These are phyloP conservation scores for Albatrellus sp. DNA, from an alignment of 1,284 basidiomycete genomes.

Conservation along the genomic window DNA sequence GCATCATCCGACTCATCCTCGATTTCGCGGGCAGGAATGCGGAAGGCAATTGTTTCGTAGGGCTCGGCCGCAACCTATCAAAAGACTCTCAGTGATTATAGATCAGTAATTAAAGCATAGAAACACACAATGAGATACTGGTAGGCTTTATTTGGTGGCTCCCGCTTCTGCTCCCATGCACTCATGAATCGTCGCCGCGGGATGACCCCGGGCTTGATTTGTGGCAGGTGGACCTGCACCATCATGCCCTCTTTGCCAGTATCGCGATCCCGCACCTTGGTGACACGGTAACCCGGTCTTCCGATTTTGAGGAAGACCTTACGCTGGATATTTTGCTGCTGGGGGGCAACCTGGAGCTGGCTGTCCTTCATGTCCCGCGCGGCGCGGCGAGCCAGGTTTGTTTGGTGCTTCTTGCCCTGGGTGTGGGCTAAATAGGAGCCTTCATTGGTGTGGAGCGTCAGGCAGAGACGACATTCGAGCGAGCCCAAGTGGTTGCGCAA, in stretches of 20 bases:
- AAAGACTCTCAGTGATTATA: constrained; percentile 1
- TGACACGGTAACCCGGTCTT: constrained; percentile 86
- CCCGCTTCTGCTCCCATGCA: constrained; percentile 94
- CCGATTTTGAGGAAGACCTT: constrained; percentile 98
- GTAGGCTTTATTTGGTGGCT: constrained; percentile 89
- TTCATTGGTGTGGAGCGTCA: constrained; percentile 98
- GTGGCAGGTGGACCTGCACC: constrained; percentile 93
- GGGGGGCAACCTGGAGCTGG: constrained; percentile 73
- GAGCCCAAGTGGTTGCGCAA: constrained; percentile 96
- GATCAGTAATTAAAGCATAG: constrained; percentile 1
- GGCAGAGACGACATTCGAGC: constrained; percentile 93
- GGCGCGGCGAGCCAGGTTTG: constrained; percentile 92
- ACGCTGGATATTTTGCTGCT: constrained; percentile 66
- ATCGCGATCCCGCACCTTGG: constrained; percentile 73
- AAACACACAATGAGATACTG: constrained; percentile 89
- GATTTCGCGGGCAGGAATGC: constrained; percentile 94
- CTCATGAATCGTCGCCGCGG: constrained; percentile 95
- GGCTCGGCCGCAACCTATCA: constrained; percentile 93
- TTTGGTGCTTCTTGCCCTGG: constrained; percentile 99
- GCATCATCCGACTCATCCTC: constrained; percentile 88
- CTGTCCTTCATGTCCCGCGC: constrained; percentile 92
- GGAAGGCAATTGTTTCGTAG: constrained; percentile 98
- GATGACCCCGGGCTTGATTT: constrained; percentile 79
- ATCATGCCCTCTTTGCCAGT: constrained; percentile 86
- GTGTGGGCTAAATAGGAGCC: constrained; percentile 99